A percentile compares a stretch with the other conserved stretches of the same genome.
These are phyloP conservation scores for Oryza coarctata DNA, from an alignment of 176 grass and related monocot species.

Conservation along the genomic window DNA sequence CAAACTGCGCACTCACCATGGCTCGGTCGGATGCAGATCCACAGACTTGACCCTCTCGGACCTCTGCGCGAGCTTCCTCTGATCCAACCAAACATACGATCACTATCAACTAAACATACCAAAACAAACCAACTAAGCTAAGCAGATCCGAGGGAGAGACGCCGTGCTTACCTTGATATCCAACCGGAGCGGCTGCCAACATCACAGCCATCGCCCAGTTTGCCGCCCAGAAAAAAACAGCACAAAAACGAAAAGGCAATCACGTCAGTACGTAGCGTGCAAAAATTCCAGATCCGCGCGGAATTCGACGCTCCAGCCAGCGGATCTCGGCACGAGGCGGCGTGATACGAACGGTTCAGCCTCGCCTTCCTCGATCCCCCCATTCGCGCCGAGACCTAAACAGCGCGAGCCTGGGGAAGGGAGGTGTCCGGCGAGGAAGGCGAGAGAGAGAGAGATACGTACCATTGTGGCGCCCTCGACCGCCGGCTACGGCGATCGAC, in stretches of 20 bases:
- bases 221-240: background rate
- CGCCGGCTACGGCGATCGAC: background rate
- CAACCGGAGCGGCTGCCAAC: constrained; percentile 85
- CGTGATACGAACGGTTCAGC: background rate
- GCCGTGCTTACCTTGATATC: constrained; percentile 85
- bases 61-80: constrained; percentile 98
- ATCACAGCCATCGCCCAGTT: constrained; percentile 20
- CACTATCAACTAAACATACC: constrained; percentile 21
- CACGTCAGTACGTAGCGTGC: constrained; percentile 25
- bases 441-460: background rate
- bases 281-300: constrained; percentile 42
- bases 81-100: constrained; percentile 49
- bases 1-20: constrained; percentile 67
- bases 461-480: constrained; percentile 44
- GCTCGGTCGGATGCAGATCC: constrained; percentile 96
- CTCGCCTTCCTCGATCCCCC: constrained; percentile 23
- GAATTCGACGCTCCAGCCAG: constrained; percentile 28
- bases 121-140: constrained; percentile 15
- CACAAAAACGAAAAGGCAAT: background rate
- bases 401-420: too few relatives aligned
- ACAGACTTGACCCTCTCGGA: constrained; percentile 98
- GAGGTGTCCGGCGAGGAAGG: background rate
- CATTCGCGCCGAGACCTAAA: background rate
- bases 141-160: constrained; percentile 38
- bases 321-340: constrained; percentile 32